Base-by-base conservation (phyloP, 192 early-diverging fungal species). In the Rhizoclosmatium sp. region DNA sequence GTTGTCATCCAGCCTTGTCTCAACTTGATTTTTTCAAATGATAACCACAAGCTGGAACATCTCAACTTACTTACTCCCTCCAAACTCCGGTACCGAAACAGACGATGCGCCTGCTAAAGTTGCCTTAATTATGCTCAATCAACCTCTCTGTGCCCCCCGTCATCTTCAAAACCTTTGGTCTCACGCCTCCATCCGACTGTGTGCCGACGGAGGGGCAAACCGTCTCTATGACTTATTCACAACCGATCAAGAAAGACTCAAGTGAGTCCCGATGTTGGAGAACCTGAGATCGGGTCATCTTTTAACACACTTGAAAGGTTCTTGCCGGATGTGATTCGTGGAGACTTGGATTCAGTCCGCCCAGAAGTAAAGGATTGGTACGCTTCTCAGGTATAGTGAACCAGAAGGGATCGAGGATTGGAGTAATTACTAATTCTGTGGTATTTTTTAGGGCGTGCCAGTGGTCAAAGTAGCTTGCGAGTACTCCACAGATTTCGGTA, bases 181-280 rank as follows among this genome's bases (percentile, higher is more conserved):
- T 54, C 59, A 69, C 21, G 91, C 92, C 47, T 66, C 80, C 2
- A 82, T 85, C 21, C 75, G 86, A 21, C 81, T 97, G 51, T 95
- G 95, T 78, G 93, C 95, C 0, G 97, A 98, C 69, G 97, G 97
- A 19, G 97, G 95, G 9, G 93, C 93, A 41, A 98, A 98, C 81
- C 88, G 92, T 39, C 82, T 98, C 40, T 95, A 92, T 66, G 90
- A 94, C 62, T 65, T 88, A 2, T 87, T 95, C 67, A 59, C 81
- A n/a, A 77, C 79, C 2, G 84, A 84, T 44, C 82, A 79, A 42
- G 85, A 85, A 21, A 81, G 86, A 51, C 48, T 21, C 62, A 73
- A 73, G 90, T 89, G 80, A 12, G 62, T 46, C 4, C 16, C 42
- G 16, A 19, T 47, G 47, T 49, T 19, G 14, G 14, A 14, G 4